Evolutionary conservation across 1,284 basidiomycete species (phyloP).

Genomic region (Cerrena zonata): DNA sequence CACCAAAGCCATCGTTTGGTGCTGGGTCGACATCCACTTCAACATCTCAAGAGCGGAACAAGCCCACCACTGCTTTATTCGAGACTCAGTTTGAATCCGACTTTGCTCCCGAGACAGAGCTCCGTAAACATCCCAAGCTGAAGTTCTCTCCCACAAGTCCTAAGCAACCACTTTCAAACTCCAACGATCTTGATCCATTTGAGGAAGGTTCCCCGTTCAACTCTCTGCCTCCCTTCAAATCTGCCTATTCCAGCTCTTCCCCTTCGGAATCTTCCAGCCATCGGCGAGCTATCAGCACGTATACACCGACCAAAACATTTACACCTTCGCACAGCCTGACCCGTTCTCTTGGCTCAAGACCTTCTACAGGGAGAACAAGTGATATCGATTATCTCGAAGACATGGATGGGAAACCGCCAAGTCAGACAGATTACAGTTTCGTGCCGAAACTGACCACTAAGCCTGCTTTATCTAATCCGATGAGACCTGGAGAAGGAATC

Average conservation of each 20-base stretch:
- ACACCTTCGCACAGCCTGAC: slow-evolving; percentile 16
- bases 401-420: slow-evolving; percentile 13
- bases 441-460: slow-evolving; percentile 40
- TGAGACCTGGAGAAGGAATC: slow-evolving; percentile 52
- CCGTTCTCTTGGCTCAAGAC: neutral
- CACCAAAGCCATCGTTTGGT: neutral
- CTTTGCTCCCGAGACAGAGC: slow-evolving; percentile 23
- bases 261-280: slow-evolving; percentile 25
- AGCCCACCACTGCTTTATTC: slow-evolving; percentile 30
- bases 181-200: slow-evolving; percentile 10
- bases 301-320: slow-evolving; percentile 19
- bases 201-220: slow-evolving; percentile 20
- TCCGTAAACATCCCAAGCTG: slow-evolving; percentile 22
- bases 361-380: slow-evolving; percentile 10
- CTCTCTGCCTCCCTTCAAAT: slow-evolving; percentile 20
- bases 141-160: slow-evolving; percentile 2
- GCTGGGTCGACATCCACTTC: neutral
- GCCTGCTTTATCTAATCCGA: slow-evolving; percentile 42
- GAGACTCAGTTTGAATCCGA: slow-evolving; percentile 36
- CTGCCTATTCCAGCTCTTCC: slow-evolving; percentile 17
- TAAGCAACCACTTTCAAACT: neutral
- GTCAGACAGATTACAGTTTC: slow-evolving; percentile 13
- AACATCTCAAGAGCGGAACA: slow-evolving; percentile 14
- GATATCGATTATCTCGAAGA: slow-evolving; percentile 22
- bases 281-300: slow-evolving; percentile 36